Percentiles rank a stretch among this genome's conserved stretches.
phyloP scores from a whole-genome alignment of 805 yeast species.

The Nakazawaea holstii region DNA sequence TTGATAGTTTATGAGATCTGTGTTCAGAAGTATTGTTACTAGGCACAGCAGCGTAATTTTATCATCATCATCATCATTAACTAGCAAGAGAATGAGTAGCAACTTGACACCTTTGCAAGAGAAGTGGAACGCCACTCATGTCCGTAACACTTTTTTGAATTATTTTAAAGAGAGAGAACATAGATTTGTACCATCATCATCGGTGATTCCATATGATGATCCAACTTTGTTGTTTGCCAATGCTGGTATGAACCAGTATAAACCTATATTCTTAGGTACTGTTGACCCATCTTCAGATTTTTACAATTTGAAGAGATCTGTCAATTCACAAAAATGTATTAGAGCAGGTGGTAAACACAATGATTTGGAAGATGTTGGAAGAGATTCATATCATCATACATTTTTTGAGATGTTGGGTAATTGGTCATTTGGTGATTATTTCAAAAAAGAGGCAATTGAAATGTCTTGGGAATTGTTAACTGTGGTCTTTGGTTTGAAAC shows the following conservation, averaged over 20 bases:
- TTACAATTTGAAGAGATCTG: slow-evolving; percentile 79
- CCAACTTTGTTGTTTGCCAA: slow-evolving; percentile 95
- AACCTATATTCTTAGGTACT: slow-evolving; percentile 95
- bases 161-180: slow-evolving; percentile 68
- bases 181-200: slow-evolving; percentile 84
- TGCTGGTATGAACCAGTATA: slow-evolving; percentile 99
- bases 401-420: slow-evolving; percentile 99
- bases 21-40: neutral
- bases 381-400: slow-evolving; percentile 97
- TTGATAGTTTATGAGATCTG: slow-evolving; percentile 3
- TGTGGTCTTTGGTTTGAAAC: slow-evolving; percentile 70
- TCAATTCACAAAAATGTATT: slow-evolving; percentile 95
- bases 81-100: slow-evolving; percentile 1
- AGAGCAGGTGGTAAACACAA: slow-evolving; percentile 99
- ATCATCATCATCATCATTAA: neutral
- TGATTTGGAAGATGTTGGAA: slow-evolving; percentile 97
- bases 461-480: slow-evolving; percentile 93
- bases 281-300: slow-evolving; percentile 93
- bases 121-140: slow-evolving; percentile 46
- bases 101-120: slow-evolving; percentile 7
- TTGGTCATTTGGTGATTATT: slow-evolving; percentile 99
- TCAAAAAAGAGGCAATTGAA: slow-evolving; percentile 87
- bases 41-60: neutral
- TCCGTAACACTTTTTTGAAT: slow-evolving; percentile 78
- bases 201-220: slow-evolving; percentile 96